These are phyloP conservation scores for Linnemannia hyalina DNA, from an alignment of 192 early-diverging fungal genomes.

Conservation along the genomic window DNA sequence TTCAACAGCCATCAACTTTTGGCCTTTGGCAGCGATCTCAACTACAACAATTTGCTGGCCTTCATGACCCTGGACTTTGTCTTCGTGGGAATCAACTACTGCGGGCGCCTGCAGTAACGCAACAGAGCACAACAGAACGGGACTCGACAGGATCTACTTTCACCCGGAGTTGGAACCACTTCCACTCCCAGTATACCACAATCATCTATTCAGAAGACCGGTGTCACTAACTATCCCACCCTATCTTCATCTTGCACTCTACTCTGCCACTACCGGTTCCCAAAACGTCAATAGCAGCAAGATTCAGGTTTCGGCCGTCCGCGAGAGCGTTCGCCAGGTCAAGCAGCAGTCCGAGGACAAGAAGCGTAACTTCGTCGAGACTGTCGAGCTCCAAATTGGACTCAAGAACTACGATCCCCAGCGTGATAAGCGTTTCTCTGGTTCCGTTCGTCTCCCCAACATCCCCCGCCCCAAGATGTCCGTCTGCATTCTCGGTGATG, in stretches of 20 bases:
- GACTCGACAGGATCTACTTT: not conserved
- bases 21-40: not conserved
- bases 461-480: slow-evolving; percentile 95
- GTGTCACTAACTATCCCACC: slow-evolving; percentile 28
- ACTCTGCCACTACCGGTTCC: not conserved
- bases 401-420: slow-evolving; percentile 99
- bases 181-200: not conserved
- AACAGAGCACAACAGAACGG: not conserved
- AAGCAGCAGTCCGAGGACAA: slow-evolving; percentile 87
- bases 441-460: slow-evolving; percentile 94
- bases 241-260: not conserved
- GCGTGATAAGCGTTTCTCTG: slow-evolving; percentile 99
- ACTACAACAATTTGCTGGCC: not conserved
- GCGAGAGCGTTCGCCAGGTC: slow-evolving; percentile 80
- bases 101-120: not conserved
- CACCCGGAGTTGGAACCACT: not conserved
- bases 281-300: slow-evolving; percentile 70
- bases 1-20: not conserved
- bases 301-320: slow-evolving; percentile 91
- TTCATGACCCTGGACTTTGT: not conserved
- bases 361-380: slow-evolving; percentile 96
- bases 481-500: slow-evolving; percentile 96
- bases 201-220: not conserved
- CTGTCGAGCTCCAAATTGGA: slow-evolving; percentile 98
- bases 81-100: too few relatives aligned